Evolutionary conservation across 257 asterid genomes (phyloP).

Genomic region (Capsicum pubescens): DNA sequence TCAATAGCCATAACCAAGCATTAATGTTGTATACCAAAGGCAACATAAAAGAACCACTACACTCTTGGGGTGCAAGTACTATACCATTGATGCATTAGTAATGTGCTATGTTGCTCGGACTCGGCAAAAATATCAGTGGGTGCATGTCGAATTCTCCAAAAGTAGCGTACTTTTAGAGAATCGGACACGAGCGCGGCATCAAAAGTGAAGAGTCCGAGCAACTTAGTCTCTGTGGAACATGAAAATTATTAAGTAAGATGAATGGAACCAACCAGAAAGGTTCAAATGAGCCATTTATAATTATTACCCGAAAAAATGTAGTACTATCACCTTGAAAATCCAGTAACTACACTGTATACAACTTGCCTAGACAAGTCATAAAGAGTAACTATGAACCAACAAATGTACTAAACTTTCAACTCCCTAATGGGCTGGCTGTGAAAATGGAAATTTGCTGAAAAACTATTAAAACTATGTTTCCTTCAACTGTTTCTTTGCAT

Average conservation of each 20-base stretch:
- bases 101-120: too few species aligned
- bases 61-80: neutral
- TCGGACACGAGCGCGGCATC: too few species aligned
- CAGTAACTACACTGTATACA: neutral
- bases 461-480: constrained; percentile 3
- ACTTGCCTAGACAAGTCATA: constrained; percentile 4
- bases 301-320: neutral
- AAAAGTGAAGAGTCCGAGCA: too few species aligned
- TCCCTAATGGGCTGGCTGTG: neutral
- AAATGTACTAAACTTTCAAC: neutral
- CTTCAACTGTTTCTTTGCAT: constrained; percentile 3
- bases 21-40: neutral
- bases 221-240: too few species aligned
- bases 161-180: too few species aligned
- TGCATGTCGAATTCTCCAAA: too few species aligned
- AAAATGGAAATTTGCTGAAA: constrained; percentile 24
- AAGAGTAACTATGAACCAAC: neutral
- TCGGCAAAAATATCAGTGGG: too few species aligned
- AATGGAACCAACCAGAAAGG: too few species aligned
- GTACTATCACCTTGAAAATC: neutral
- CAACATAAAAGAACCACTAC: neutral
- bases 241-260: too few species aligned
- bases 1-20: neutral
- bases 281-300: neutral
- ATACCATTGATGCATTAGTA: too few species aligned